Conservation (phyloP, 2,329 filamentous ascomycete species). For the Aspergillus intermedius region DNA sequence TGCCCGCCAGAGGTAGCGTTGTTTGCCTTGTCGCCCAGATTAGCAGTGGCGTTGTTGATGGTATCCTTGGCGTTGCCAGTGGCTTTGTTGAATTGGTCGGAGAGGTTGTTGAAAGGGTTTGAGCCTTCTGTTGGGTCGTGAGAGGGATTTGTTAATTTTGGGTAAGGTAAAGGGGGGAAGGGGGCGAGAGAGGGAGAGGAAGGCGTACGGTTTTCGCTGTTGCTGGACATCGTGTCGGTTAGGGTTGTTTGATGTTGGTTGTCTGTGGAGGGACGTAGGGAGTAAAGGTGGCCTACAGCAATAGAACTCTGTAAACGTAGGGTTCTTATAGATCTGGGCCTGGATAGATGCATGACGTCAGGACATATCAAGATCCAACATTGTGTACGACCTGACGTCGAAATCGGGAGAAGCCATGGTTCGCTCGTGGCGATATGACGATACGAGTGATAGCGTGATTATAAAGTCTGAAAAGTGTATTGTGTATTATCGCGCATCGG, state of each 20-base stretch:
- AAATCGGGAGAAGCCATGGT: background rate
- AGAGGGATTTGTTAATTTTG: background rate
- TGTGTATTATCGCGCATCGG: constrained; percentile 16
- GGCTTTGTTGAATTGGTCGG: background rate
- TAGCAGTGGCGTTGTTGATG: background rate
- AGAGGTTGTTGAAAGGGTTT: background rate
- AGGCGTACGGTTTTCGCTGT: background rate
- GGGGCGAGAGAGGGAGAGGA: background rate
- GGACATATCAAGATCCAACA: background rate
- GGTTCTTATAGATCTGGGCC: background rate
- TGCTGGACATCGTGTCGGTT: background rate
- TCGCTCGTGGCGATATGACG: background rate
- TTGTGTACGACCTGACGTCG: background rate
- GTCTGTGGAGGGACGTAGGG: background rate
- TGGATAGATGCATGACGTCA: background rate
- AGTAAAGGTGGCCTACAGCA: background rate
- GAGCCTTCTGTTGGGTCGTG: background rate
- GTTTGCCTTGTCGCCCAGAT: background rate
- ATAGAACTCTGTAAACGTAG: background rate
- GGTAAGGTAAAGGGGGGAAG: background rate
- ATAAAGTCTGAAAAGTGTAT: background rate
- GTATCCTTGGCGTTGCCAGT: background rate
- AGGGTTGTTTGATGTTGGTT: background rate
- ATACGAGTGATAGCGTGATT: background rate
- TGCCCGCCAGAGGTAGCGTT: too few relatives aligned